Conservation (phyloP, 192 early-diverging fungal genomes). For the Fimicolochytrium jonesii region DNA sequence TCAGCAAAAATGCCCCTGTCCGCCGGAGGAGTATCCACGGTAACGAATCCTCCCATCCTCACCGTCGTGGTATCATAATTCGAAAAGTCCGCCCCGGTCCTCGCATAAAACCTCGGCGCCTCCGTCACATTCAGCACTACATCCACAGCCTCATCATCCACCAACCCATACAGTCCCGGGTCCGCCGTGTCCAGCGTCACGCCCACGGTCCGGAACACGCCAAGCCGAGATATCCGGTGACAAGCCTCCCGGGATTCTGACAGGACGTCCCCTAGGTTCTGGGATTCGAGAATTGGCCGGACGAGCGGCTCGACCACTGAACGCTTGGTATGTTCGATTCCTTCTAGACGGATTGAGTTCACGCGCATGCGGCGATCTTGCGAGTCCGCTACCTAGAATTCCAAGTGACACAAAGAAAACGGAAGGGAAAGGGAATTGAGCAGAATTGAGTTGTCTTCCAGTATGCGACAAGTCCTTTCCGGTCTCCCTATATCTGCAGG, state of each 20-base stretch:
- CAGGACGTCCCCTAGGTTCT: constrained; percentile 61
- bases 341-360: constrained; percentile 29
- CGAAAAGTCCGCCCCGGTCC: constrained; percentile 86
- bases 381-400: constrained; percentile 15
- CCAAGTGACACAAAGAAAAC: neutral
- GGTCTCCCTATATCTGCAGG: too few species aligned
- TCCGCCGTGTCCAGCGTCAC: constrained; percentile 58
- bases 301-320: constrained; percentile 27
- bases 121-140: constrained; percentile 72
- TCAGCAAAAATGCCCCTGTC: too few species aligned
- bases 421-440: neutral
- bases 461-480: too few species aligned
- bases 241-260: constrained; percentile 51
- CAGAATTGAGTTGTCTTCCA: too few species aligned
- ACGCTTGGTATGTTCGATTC: constrained; percentile 27
- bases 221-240: constrained; percentile 55
- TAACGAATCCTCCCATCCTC: too few species aligned
- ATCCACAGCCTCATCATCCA: constrained; percentile 51
- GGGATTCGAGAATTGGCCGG: constrained; percentile 26
- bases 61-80: constrained; percentile 86
- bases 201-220: constrained; percentile 65
- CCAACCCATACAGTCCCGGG: constrained; percentile 9
- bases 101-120: constrained; percentile 64
- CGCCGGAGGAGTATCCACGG: too few species aligned
- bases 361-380: constrained; percentile 23